Evolutionary conservation across 2,329 filamentous ascomycete species (phyloP), one percentile per base, ranked within the genome.

Genomic region (Fusarium nelsonii): DNA sequence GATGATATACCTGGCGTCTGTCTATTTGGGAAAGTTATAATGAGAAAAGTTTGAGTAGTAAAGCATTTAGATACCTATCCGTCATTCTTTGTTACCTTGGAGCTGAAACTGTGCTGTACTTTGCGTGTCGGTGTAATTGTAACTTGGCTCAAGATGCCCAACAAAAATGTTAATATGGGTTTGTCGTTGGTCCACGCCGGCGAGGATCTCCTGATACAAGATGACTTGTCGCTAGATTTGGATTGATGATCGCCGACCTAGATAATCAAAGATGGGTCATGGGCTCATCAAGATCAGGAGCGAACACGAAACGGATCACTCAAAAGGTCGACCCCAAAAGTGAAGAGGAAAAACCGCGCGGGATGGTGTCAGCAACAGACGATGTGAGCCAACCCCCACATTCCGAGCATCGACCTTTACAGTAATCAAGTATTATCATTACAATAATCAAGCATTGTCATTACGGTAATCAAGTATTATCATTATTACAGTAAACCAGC

Each of bases 1-100:
- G 60, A 59, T 32, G 62, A 53, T 71, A 70, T 71, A 71, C 65
- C 68, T 70, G 57, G 60, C 51, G 51, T 70, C 63, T 58, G 51
- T 70, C 55, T 63, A 30, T 28, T 23, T 32, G 15, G 58, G 44
- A 50, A 55, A 26, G 44, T 14, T 50, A 44, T 58, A 32, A 48
- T 55, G 51, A 49, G 44, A 67, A 65, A 71, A 63, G 63, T 68
- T 62, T 6, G 39, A 59, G 33, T 55, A 39, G 41, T 28, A 26
- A 46, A 66, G 26, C 36, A 62, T 40, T 62, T 14, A 40, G 50
- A 49, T 45, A 18, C 4, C 44, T 51, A 16, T 51, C 43, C 54
- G 28, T 28, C 40, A 48, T 45, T 39, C 18, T 46, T 20, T 36
- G 18, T 28, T 36, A 37, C 23, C 36, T 45, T 30, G 15, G n/a